These are phyloP conservation scores for Boletus subcaerulescens DNA, from an alignment of 768 basidiomycete genomes.

Conservation along the genomic window DNA sequence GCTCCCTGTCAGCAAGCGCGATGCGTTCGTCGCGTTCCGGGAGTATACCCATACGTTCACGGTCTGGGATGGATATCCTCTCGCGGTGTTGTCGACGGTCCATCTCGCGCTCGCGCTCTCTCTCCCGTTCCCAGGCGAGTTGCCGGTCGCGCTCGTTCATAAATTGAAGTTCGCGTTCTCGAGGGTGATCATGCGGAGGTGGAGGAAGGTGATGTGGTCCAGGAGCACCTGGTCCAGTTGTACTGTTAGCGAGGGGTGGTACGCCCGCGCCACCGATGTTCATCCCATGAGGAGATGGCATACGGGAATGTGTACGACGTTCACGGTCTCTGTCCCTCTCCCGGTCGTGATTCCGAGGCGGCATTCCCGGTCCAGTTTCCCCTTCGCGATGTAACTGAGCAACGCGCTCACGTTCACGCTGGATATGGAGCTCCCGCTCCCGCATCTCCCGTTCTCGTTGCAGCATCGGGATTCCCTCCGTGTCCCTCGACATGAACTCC, in stretches of 20 bases:
- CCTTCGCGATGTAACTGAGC: conserved; percentile 21
- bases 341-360: conserved; percentile 24
- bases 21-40: conserved; percentile 26
- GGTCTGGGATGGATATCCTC: conserved; percentile 20
- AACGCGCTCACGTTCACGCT: conserved; percentile 28
- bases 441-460: conserved; percentile 27
- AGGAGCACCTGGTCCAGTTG: conserved; percentile 20
- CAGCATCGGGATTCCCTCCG: conserved; percentile 19
- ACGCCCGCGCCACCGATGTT: conserved; percentile 5
- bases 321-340: conserved; percentile 32
- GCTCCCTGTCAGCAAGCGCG: conserved; percentile 20
- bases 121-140: conserved; percentile 28
- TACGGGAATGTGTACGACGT: conserved; percentile 25
- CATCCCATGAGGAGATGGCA: conserved; percentile 25
- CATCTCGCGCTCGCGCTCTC: conserved; percentile 25
- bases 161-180: conserved; percentile 24
- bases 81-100: conserved; percentile 29
- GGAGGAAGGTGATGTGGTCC: conserved; percentile 18
- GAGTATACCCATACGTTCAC: conserved; percentile 19
- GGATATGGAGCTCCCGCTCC: conserved; percentile 28
- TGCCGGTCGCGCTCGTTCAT: conserved; percentile 25
- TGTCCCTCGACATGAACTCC: conserved; percentile 21
- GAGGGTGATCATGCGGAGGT: conserved; percentile 21
- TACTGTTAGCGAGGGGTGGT: conserved; percentile 4
- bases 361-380: conserved; percentile 24